phyloP scores from a whole-genome alignment of 2,329 filamentous ascomycete genomes.

The Fusarium sp. region DNA sequence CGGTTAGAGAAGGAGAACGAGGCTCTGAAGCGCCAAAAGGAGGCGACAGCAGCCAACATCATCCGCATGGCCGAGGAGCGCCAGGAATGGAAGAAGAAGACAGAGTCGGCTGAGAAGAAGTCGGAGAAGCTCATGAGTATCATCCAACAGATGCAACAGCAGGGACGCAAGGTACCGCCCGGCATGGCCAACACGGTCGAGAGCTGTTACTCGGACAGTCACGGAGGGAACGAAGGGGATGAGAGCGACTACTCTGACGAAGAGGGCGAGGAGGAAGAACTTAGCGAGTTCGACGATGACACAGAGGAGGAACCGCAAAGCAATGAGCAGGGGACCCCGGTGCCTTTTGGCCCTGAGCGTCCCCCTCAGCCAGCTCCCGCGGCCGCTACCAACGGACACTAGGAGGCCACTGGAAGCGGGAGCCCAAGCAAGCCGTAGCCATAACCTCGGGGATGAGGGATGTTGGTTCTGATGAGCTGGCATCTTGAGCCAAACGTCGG shows the following conservation, averaged over 20 bases:
- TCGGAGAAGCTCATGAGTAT: constrained; percentile 93
- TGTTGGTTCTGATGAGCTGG: neutral
- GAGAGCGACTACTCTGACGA: constrained; percentile 74
- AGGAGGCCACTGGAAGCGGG: constrained; percentile 43
- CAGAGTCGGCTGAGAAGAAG: constrained; percentile 68
- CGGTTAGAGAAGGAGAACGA: constrained; percentile 97
- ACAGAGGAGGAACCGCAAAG: constrained; percentile 62
- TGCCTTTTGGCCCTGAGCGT: constrained; percentile 61
- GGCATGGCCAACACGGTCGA: constrained; percentile 71
- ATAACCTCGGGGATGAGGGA: neutral
- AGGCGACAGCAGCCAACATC: constrained; percentile 93
- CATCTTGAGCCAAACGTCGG: neutral
- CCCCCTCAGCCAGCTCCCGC: constrained; percentile 53
- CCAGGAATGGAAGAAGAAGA: constrained; percentile 81
- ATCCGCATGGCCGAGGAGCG: constrained; percentile 97
- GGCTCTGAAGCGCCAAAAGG: constrained; percentile 89
- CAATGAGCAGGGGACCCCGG: constrained; percentile 48
- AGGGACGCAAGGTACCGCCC: constrained; percentile 81
- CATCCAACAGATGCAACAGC: constrained; percentile 95
- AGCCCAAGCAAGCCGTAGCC: constrained; percentile 26
- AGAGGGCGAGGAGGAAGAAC: constrained; percentile 70
- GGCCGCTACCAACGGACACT: constrained; percentile 57
- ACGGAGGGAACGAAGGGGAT: constrained; percentile 61
- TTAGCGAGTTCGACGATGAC: constrained; percentile 73
- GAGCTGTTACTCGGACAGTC: constrained; percentile 66